These are phyloP conservation scores for Tetrapyrgos nigripes DNA, from an alignment of 1,284 basidiomycete species.

Conservation along the genomic window DNA sequence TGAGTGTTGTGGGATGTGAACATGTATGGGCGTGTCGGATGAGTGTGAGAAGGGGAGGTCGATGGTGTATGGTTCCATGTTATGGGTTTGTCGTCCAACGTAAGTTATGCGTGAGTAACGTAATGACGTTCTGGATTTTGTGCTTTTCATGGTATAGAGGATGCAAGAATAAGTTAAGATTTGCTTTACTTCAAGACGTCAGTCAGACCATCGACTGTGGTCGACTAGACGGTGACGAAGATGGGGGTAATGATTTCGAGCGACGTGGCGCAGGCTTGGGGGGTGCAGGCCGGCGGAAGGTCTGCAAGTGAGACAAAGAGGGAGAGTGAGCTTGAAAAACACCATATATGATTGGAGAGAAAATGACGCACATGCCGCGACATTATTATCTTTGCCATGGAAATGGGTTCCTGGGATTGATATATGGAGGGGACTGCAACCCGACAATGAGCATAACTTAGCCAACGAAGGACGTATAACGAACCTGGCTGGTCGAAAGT, in stretches of 20 bases:
- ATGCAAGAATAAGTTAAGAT: neutral
- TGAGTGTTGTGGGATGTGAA: too few relatives aligned
- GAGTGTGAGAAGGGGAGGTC: neutral
- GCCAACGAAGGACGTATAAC: constrained; percentile 21
- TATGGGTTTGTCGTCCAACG: constrained; percentile 5
- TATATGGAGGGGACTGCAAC: constrained; percentile 44
- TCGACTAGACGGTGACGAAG: constrained; percentile 5
- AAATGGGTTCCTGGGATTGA: constrained; percentile 45
- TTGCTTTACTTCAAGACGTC: constrained; percentile 1
- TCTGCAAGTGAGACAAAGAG: constrained; percentile 25
- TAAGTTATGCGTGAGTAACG: constrained; percentile 5
- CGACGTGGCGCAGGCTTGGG: constrained; percentile 37
- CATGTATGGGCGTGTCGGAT: neutral
- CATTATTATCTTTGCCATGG: constrained; percentile 57
- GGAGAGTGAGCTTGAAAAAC: constrained; percentile 1
- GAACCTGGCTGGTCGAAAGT: constrained; percentile 45
- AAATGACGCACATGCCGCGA: constrained; percentile 44
- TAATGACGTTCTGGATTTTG: neutral
- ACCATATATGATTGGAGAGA: constrained; percentile 5
- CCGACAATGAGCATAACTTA: neutral
- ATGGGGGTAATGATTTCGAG: constrained; percentile 10
- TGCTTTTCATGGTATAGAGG: neutral
- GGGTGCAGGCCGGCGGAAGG: constrained; percentile 44
- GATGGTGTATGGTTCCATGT: neutral
- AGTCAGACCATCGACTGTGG: constrained; percentile 20